A percentile compares a stretch with the other conserved stretches of the same genome.
These are phyloP conservation scores for Amyloporia xantha DNA, from an alignment of 768 basidiomycete species.

Conservation along the genomic window DNA sequence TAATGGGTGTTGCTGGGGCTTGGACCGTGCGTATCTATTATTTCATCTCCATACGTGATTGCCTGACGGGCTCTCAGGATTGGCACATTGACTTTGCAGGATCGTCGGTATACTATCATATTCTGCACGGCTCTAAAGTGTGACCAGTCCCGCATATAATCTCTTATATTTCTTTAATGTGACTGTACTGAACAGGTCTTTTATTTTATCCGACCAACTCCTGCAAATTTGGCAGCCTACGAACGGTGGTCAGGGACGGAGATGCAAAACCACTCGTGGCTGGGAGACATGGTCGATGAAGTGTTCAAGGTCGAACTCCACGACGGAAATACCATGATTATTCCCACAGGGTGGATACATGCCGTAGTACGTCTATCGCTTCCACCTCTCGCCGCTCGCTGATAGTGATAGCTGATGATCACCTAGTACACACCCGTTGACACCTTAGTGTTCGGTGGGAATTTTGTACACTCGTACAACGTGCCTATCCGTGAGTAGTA, in stretches of 20 bases:
- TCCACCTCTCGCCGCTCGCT: too few relatives aligned
- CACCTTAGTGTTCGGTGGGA: conserved; percentile 94
- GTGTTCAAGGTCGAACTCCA: conserved; percentile 78
- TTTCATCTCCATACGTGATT: conserved; percentile 1
- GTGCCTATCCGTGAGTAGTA: conserved; percentile 68
- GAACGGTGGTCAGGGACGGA: conserved; percentile 94
- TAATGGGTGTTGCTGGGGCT: conserved; percentile 90
- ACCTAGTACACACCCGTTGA: conserved; percentile 82
- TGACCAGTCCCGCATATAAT: conserved; percentile 7
- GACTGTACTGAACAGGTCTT: conserved; percentile 55
- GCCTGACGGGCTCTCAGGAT: conserved; percentile 63
- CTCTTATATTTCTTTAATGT: not conserved
- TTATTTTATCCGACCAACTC: conserved; percentile 90
- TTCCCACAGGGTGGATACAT: conserved; percentile 97
- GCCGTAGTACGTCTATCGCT: conserved; percentile 80
- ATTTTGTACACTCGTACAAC: conserved; percentile 93
- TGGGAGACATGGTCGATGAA: conserved; percentile 89
- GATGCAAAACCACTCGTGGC: conserved; percentile 80
- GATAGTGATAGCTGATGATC: conserved; percentile 1
- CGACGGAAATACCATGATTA: conserved; percentile 85
- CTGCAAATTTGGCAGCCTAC: conserved; percentile 81
- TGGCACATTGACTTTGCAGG: conserved; percentile 99
- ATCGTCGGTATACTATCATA: conserved; percentile 96
- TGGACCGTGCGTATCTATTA: conserved; percentile 92
- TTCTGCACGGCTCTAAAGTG: conserved; percentile 81